phyloP scores from a whole-genome alignment of 1,139 yeast genomes.

The Yamadazyma mexicana region DNA sequence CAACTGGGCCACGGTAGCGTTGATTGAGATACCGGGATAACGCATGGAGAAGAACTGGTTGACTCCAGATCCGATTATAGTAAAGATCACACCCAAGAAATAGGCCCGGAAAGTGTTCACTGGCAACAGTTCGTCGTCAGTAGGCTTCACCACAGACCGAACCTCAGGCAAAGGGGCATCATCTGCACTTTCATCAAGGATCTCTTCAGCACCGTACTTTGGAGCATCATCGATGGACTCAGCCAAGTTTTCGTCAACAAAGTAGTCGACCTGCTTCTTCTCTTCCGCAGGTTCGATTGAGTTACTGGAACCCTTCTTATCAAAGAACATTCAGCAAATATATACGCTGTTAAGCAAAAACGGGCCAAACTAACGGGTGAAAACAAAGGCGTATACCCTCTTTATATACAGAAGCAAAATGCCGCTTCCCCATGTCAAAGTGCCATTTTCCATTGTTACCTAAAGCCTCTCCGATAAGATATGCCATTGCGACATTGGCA shows the following conservation, averaged over 20 bases:
- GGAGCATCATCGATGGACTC: neutral
- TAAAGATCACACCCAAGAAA: conserved; percentile 51
- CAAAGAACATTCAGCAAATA: neutral
- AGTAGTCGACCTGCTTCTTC: neutral
- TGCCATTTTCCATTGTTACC: neutral
- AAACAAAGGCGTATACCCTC: neutral
- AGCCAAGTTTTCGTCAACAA: conserved; percentile 1
- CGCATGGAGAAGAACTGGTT: conserved; percentile 61
- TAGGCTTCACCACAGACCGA: conserved; percentile 54
- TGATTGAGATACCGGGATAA: conserved; percentile 48
- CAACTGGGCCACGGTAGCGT: conserved; percentile 53
- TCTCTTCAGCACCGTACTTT: conserved; percentile 3
- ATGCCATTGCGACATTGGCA: neutral
- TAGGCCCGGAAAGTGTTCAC: conserved; percentile 60
- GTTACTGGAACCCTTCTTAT: neutral
- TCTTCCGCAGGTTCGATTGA: neutral
- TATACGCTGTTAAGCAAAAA: neutral
- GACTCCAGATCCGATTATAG: conserved; percentile 54
- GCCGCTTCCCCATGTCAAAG: neutral
- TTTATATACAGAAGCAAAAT: neutral
- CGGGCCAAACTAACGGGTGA: no score
- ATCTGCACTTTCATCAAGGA: conserved; percentile 5
- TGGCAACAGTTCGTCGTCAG: conserved; percentile 48
- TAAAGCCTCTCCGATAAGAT: neutral
- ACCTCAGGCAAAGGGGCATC: conserved; percentile 62